phyloP scores from a whole-genome alignment of 176 grass and related monocot species.

The Oryza coarctata region DNA sequence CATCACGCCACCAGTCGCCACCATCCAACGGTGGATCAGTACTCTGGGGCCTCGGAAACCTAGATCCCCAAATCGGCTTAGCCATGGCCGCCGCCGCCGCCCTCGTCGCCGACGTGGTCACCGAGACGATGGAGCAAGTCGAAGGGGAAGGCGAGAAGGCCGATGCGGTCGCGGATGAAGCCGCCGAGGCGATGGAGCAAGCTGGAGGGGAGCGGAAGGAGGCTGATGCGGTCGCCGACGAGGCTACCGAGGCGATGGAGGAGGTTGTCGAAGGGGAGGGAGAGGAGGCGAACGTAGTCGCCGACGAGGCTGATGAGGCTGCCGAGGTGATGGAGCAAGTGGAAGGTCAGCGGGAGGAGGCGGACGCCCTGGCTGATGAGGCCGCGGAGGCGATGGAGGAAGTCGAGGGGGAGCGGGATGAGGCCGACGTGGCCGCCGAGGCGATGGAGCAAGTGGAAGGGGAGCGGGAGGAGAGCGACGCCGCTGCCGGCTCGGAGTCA shows the following conservation, averaged over 20 bases:
- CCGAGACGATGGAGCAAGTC: background rate
- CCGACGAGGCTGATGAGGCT: background rate
- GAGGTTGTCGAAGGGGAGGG: background rate
- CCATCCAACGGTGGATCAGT: constrained; percentile 22
- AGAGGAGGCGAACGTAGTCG: background rate
- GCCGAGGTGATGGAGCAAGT: background rate
- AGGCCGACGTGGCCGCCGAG: background rate
- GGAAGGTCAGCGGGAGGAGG: background rate
- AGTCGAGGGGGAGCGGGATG: background rate
- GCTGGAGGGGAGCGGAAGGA: background rate
- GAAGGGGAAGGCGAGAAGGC: background rate
- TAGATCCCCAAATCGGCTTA: background rate
- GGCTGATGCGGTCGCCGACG: background rate
- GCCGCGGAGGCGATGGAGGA: background rate
- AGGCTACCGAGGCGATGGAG: background rate
- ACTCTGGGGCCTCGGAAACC: background rate
- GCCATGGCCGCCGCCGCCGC: constrained; percentile 21
- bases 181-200: background rate
- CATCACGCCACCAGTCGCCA: background rate
- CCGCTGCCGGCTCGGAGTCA: background rate
- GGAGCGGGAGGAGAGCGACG: background rate
- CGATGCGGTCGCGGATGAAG: background rate
- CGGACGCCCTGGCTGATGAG: background rate
- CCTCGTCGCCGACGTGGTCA: background rate
- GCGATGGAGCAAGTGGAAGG: background rate